Evolutionary conservation across 2,329 filamentous ascomycete species (phyloP), one percentile per base, ranked within the genome.

Genomic region (Fusarium succisae): DNA sequence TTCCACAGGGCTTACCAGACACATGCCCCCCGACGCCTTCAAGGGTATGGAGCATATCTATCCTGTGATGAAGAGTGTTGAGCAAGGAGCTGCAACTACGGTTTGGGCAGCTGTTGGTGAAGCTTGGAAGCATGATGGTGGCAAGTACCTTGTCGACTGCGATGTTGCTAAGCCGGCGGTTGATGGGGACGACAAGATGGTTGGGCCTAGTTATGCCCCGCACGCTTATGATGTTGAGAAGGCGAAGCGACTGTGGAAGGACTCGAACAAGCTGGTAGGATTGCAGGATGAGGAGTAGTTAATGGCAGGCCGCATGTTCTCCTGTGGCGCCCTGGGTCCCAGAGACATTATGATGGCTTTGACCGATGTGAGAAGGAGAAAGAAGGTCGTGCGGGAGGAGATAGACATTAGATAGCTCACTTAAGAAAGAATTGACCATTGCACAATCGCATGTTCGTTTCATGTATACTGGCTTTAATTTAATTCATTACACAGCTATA

Each of bases 231-330:
- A 64, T 50, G 9, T n/a, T 3, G 55, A 43, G 20, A 43, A 50
- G 3, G 55, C 35, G 13, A 14, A 17, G 6, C 48, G n/a, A 6
- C 14, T 64, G 3, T 64, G 55, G 61, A 24, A 11, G 24, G 61
- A 50, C 18, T 64, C 61, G 4, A 32, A 50, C 5, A 64, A 50
- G 24, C 14, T 64, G 32, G 55, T 64, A 1, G 61, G 44, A 5
- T 38, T 61, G 5, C 13, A 43, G 12, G 37, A 28, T 20, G 44
- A 50, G 14, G 20, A 57, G 50, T 60, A 48, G 26, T 15, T 3
- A 1, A 6, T 47, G 6, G 13, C 3, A 9, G 5, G 13, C 3
- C 3, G 9, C 0, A 47, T 28, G 18, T 11, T 28, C 14, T 8
- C 8, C 2, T 6, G 12, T 9, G 8, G 20, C 1, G 17, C 5